These are phyloP conservation scores for Ilex paraguariensis DNA, from an alignment of 305 asterid species.

Conservation along the genomic window DNA sequence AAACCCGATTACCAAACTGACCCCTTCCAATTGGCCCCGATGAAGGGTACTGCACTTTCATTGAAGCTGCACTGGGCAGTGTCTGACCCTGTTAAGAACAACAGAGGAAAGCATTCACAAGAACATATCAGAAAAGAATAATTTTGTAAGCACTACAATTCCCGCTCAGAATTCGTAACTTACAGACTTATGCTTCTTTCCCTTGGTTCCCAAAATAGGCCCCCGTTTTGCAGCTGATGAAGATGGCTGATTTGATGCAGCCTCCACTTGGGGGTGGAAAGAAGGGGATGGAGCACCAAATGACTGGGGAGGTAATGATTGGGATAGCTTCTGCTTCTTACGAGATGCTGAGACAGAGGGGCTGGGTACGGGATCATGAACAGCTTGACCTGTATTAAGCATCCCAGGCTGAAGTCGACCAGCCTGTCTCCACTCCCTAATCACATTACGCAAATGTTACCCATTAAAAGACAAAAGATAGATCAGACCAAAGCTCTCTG, in stretches of 20 bases:
- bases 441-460: slow-evolving; percentile 1
- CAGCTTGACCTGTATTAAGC: slow-evolving; percentile 33
- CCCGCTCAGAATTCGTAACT: slow-evolving; percentile 16
- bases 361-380: slow-evolving; percentile 31
- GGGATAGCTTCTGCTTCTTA: slow-evolving; percentile 38
- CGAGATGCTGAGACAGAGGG: slow-evolving; percentile 53
- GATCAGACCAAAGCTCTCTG: background rate
- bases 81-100: slow-evolving; percentile 29
- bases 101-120: slow-evolving; percentile 9
- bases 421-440: slow-evolving; percentile 84
- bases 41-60: slow-evolving; percentile 62
- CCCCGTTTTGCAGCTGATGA: slow-evolving; percentile 59
- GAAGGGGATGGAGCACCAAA: slow-evolving; percentile 40
- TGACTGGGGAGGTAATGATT: slow-evolving; percentile 46
- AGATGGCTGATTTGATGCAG: slow-evolving; percentile 45
- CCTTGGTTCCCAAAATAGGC: slow-evolving; percentile 45
- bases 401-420: slow-evolving; percentile 52
- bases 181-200: slow-evolving; percentile 60
- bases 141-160: background rate
- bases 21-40: slow-evolving; percentile 75
- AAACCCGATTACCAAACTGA: slow-evolving; percentile 52
- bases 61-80: slow-evolving; percentile 48
- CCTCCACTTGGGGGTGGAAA: slow-evolving; percentile 37
- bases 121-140: background rate
- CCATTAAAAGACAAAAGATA: slow-evolving; percentile 8